Conservation (phyloP, 257 asterid species). For the Nicotiana otophora region DNA sequence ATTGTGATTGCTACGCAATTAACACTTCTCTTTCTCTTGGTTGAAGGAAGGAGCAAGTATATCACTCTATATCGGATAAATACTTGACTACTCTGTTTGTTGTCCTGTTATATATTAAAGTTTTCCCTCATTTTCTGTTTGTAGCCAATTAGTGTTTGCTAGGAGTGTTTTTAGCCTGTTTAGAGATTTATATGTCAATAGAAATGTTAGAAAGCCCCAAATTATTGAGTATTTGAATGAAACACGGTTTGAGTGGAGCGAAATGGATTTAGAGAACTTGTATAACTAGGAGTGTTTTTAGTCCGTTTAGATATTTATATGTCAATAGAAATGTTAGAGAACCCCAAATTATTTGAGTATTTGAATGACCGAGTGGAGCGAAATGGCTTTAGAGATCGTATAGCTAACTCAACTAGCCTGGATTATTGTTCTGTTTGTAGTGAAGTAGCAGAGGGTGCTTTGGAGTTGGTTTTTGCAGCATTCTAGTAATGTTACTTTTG, state of each 20-base stretch:
- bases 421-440: not conserved
- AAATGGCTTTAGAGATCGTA: not conserved
- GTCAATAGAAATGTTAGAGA: not conserved
- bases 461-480: slow-evolving; percentile 3
- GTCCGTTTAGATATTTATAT: not conserved
- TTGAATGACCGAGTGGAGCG: not conserved
- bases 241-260: not conserved
- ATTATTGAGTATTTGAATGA: not conserved
- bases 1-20: not conserved
- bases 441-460: not conserved
- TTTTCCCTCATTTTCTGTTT: not conserved
- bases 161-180: not conserved
- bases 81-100: not conserved
- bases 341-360: not conserved
- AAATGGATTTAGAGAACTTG: slow-evolving; percentile 1
- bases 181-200: not conserved
- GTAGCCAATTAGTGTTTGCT: not conserved
- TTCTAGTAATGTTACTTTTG: not conserved
- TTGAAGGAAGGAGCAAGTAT: not conserved
- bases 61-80: not conserved
- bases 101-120: not conserved
- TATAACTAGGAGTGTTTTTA: not conserved
- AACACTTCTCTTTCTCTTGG: not conserved
- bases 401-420: not conserved
- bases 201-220: not conserved